Base-by-base conservation (phyloP, 805 yeast genomes). In the Spathaspora gorwiae region DNA sequence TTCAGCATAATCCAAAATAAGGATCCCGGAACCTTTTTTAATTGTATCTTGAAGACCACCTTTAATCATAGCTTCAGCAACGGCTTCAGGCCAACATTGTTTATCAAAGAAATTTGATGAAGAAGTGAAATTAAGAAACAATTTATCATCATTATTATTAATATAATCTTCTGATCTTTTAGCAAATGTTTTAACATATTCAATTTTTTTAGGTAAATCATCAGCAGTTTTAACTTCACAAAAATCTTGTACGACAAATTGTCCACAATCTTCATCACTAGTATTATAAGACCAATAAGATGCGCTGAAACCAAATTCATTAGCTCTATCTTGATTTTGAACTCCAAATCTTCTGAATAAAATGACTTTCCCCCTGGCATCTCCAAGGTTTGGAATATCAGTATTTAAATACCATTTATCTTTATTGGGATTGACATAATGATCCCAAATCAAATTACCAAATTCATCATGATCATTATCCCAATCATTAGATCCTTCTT, bases 301-400 rank as follows among this genome's bases (percentile, higher is more conserved):
- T 10, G 90, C 90, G 30, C 83, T 82, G 47, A 85, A 77, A 9
- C 94, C 94, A 54, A 75, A 79, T 31, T 72, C 59, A n/a, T 48
- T 50, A 34, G 57, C 59, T 45, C 64, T 60, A 26, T 72, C 68
- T 31, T 73, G 71, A 52, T 80, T 68, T 24, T 69, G 64, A 33
- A 80, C 80, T n/a, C 85, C 86, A 55, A 84, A 86, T 57, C 94
- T 74, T 57, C 94, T 72, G 61, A 86, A 81, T 37, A 86, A 62
- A 11, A 84, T 58, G 14, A 71, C 78, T 60, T 83, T 85, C 14
- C 92, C 90, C 52, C 90, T 75, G 29, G 74, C 75, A 43, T 82
- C 84, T 2, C 80, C 75, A 38, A 86, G 51, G 15, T 61, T 70
- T 34, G 94, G 90, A 47, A 85, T 65, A 29, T 68, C 64, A 15